These are phyloP conservation scores for Zygosaccharomyces kombuchaensis DNA, from an alignment of 805 yeast genomes.

Conservation along the genomic window DNA sequence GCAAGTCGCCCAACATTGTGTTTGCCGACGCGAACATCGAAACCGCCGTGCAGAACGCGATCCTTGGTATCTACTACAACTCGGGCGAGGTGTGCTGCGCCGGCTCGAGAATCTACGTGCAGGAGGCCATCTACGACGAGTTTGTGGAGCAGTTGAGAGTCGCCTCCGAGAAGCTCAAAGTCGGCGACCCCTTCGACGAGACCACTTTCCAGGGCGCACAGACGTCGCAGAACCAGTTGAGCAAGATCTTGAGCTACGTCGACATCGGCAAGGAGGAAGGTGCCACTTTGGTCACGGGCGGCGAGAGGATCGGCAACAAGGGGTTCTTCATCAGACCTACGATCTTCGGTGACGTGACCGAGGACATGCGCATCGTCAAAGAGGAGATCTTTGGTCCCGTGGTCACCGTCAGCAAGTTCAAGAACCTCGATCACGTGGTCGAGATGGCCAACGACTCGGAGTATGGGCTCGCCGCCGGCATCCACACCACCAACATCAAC, in stretches of 20 bases:
- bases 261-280: conserved; percentile 79
- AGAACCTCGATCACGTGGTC: conserved; percentile 76
- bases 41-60: conserved; percentile 68
- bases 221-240: conserved; percentile 73
- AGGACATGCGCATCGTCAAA: conserved; percentile 61
- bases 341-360: conserved; percentile 64
- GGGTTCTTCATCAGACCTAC: conserved; percentile 74
- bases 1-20: conserved; percentile 89
- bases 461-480: conserved; percentile 89
- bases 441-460: conserved; percentile 71
- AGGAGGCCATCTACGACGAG: conserved; percentile 77
- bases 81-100: conserved; percentile 97
- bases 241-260: conserved; percentile 72
- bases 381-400: conserved; percentile 93
- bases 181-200: conserved; percentile 82
- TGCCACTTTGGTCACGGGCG: conserved; percentile 70
- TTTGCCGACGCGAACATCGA: conserved; percentile 81
- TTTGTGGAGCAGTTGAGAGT: conserved; percentile 56
- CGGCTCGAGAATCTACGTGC: conserved; percentile 86
- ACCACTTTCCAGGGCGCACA: conserved; percentile 88
- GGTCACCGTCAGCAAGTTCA: conserved; percentile 76
- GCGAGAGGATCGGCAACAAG: conserved; percentile 54
- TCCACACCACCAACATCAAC: conserved; percentile 72
- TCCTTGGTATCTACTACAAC: conserved; percentile 83
- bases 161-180: conserved; percentile 52